Base-by-base conservation (phyloP, 805 yeast genomes). In the Kuraishia ogatae region DNA sequence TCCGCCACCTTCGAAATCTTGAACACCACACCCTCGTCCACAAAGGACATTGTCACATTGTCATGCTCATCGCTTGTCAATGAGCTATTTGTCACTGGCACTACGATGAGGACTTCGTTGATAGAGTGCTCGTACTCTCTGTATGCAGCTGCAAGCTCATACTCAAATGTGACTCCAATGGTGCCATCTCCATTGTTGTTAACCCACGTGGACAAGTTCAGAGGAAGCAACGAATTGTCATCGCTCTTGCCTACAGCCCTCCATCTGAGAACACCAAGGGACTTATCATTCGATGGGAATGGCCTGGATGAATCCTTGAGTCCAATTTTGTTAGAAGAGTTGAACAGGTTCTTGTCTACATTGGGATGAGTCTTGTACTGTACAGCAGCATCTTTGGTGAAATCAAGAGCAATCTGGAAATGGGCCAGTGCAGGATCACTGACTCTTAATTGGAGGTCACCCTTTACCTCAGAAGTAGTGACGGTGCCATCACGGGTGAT, bases 281-380 rank as follows among this genome's bases (percentile, higher is more conserved):
- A 83, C 66, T 89, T 93, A 67, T 91, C 96, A 69, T 92, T 90
- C 10, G 91, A 78, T 47, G 98, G 98, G 81, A 94, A 92, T 39
- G 91, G 81, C 66, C 89, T 89, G 50, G 78, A 66, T 54, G 82
- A 74, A 67, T 92, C 96, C 67, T 88, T 89, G 65, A 92, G 79
- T 0, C 87, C 87, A 64, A 94, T 83, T 49, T 79, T 70, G 56
- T 79, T 75, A 17, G 75, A 69, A 15, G 78, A 67, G 50, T 79
- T 76, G 69, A 93, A 94, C 64, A 81, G 70, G 48, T 73, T 74
- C 65, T 88, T 85, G 72, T 94, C 97, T 60, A 94, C 96, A 67
- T 93, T 92, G 59, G 99, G 99, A 75, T 94, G 97, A 17, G 98
- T 91, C 71, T 92, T 92, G 75, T 81, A 94, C 66, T 86, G 91